Evolutionary conservation across 2,329 filamentous ascomycete species (phyloP), one percentile per base, ranked within the genome.

Genomic region (Rosellinia necatrix): DNA sequence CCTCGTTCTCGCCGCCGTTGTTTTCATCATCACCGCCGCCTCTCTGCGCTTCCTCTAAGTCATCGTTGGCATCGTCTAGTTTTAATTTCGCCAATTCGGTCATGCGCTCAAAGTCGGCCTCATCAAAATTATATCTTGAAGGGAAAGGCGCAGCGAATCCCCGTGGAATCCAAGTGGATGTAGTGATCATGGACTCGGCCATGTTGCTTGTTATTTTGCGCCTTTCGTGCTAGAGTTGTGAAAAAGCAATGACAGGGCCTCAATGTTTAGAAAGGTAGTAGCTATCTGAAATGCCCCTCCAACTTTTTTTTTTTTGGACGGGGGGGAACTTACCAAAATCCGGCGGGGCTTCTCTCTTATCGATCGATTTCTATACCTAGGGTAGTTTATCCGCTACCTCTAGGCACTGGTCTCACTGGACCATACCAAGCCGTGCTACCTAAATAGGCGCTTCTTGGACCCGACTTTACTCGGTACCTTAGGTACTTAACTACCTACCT

Each of bases 61-160:
- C 92, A 24, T 92, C 90, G 69, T 93, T 88, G 22, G 94, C 94
- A 75, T 97, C 94, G 69, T 97, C 91, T 27, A 97, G 83, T 75
- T 96, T 89, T 59, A 91, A 78, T 72, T 88, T 86, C 25, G 89
- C 89, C 62, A 92, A 79, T 69, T 83, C 81, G 13, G 88, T 87
- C 76, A 92, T 92, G 67, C 89, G 84, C 68, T 85, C 82, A 67
- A 89, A 90, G 72, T 92, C 89, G 61, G 82, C 80, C 71, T 92
- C 89, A 72, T 91, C 85, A 54, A 92, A 84, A 56, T 87, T 83
- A 71, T 90, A 90, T 72, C 89, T 90, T 35, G 82, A 81, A 13
- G 89, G 89, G 65, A 91, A 91, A 44, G 87, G 86, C 42, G 89
- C 88, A 51, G 89, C 87, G 67, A 89, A 89, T 48, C 89, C 89